Evolutionary conservation across 148 eudicot genomes (phyloP).

Genomic region (Vaccinium myrtillus): DNA sequence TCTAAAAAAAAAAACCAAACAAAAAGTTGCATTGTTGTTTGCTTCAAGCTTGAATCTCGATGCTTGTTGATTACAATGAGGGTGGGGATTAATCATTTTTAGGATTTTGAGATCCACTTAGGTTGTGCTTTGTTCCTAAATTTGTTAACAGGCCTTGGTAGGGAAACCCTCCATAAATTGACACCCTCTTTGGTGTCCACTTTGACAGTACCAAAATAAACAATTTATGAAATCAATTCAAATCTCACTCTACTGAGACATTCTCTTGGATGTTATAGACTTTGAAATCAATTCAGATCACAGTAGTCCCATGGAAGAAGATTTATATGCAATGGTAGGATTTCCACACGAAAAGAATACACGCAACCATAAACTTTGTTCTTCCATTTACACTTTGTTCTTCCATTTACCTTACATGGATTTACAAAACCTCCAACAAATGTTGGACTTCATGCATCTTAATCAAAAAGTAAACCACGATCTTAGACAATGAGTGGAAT

Average conservation of each 20-base stretch:
- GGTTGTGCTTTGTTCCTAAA: neutral
- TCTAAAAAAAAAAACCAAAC: too few relatives aligned
- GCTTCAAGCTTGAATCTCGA: neutral
- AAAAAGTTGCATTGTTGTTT: too few relatives aligned
- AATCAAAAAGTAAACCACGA: neutral
- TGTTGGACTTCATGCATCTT: slow-evolving; percentile 9
- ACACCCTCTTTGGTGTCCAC: too few relatives aligned
- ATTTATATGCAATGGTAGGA: neutral
- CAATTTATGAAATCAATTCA: too few relatives aligned
- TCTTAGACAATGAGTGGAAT: neutral
- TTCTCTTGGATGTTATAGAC: too few relatives aligned
- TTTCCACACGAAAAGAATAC: neutral
- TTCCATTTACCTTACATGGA: neutral
- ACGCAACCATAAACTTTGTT: neutral
- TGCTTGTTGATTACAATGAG: neutral
- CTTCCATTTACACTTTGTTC: neutral
- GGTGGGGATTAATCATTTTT: neutral
- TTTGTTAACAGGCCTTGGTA: neutral
- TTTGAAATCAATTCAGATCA: too few relatives aligned
- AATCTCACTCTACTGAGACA: too few relatives aligned
- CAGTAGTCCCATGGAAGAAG: neutral
- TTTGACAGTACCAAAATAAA: too few relatives aligned
- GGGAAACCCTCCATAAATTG: neutral
- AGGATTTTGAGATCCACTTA: neutral
- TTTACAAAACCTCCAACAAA: neutral